Base-by-base conservation (phyloP, 2,329 filamentous ascomycete genomes). In the Bipolaris zeicola region DNA sequence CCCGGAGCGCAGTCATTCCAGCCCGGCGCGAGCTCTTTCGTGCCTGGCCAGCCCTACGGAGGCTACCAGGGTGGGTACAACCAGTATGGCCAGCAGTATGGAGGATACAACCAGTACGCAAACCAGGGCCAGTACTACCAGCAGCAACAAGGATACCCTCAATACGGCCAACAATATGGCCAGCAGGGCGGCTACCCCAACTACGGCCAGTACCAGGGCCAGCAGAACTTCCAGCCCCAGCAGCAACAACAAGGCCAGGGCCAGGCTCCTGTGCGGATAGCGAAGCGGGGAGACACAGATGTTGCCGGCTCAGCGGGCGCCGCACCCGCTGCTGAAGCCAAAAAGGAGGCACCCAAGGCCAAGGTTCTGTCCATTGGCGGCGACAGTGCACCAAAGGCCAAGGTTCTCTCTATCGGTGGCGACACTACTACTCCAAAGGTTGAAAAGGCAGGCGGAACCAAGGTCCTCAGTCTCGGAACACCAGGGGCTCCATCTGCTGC, bases 391-490 rank as follows among this genome's bases (percentile, higher is more conserved):
- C 81, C 84, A 11, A 83, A 83, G 72, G 79, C 84, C 41, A 88
- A 87, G 76, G 84, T 86, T 3, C 76, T 88, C 31, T 85, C 84
- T 16, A 84, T 88, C 46, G 83, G 84, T 53, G 82, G 79, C 34
- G 83, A 85, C 41, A 76, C 80, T 24, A 66, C 78, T 36, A 74
- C 81, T 11, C 82, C 84, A 28, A 87, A 87, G 73, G 82, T 81
- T 6, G 80, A 82, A 68, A 82, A 77, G 54, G 64, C 77, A 8
- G 78, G 78, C 18, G 75, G 75, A 14, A 76, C 88, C 33, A 93
- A 93, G 77, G 89, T 94, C n/a, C 81, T 93, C 26, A 89, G 89
- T 43, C 88, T 96, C 53, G 89, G 90, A 42, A 83, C 80, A 16
- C 72, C 70, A 7, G 78, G 84, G 1, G 76, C 79, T 6, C 78